Percentiles rank a stretch among this genome's conserved stretches.
phyloP scores from a whole-genome alignment of 352 stramenopile species.

The Aphanomyces cochlioides region DNA sequence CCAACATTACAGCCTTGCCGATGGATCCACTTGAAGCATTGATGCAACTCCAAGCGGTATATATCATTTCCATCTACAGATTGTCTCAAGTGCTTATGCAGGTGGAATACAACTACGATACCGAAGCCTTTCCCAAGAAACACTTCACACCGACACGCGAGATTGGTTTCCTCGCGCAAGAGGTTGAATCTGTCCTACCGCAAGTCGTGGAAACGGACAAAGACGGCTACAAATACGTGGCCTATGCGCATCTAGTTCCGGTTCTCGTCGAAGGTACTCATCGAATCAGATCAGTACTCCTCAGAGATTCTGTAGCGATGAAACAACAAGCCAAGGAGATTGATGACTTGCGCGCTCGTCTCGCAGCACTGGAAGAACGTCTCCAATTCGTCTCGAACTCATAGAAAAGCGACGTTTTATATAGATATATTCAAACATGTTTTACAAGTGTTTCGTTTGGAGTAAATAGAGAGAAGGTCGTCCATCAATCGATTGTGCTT shows the following conservation, averaged over 20 bases:
- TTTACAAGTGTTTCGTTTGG: neutral
- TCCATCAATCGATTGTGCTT: neutral
- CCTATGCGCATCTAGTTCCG: slow-evolving; percentile 75
- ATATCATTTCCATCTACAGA: slow-evolving; percentile 6
- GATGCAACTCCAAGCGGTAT: slow-evolving; percentile 53
- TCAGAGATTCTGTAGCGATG: neutral
- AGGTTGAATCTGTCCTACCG: slow-evolving; percentile 75
- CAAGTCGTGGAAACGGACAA: slow-evolving; percentile 67
- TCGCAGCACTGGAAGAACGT: slow-evolving; percentile 3
- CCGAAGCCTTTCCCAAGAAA: slow-evolving; percentile 41
- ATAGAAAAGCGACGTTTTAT: neutral
- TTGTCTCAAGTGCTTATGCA: neutral
- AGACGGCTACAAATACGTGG: slow-evolving; percentile 84
- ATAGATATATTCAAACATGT: slow-evolving; percentile 8
- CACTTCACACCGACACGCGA: slow-evolving; percentile 48
- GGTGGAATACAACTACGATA: slow-evolving; percentile 55
- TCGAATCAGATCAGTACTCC: neutral
- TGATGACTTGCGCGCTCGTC: neutral
- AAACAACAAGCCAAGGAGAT: slow-evolving; percentile 4
- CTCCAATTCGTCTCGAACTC: neutral
- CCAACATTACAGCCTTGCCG: slow-evolving; percentile 47
- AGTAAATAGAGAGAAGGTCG: slow-evolving; percentile 2
- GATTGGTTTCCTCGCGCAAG: slow-evolving; percentile 86
- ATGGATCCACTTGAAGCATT: slow-evolving; percentile 46
- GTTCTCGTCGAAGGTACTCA: slow-evolving; percentile 63